Conservation (phyloP, 495 filamentous ascomycete species). For the Parathielavia appendiculata region DNA sequence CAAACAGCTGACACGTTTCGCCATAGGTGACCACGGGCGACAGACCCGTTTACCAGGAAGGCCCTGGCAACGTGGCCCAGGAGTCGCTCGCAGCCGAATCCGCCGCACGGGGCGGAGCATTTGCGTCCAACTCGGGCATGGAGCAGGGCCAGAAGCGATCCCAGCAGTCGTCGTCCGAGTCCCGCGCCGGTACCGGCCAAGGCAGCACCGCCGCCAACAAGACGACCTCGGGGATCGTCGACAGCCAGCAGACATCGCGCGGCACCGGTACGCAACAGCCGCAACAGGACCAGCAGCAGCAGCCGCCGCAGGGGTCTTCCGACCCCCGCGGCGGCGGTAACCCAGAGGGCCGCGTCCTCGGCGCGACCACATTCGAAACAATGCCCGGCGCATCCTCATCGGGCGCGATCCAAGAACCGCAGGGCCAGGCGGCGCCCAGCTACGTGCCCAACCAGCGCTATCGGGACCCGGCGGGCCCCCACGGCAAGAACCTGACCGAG, state of each 20-base stretch:
- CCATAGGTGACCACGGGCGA: slow-evolving; percentile 15
- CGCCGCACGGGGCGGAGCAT: slow-evolving; percentile 20
- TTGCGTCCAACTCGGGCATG: slow-evolving; percentile 24
- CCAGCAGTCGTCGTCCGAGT: slow-evolving; percentile 8
- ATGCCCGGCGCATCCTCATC: no score
- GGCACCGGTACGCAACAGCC: neutral
- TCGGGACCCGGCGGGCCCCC: slow-evolving; percentile 25
- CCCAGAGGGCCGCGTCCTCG: no score
- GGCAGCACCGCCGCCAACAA: neutral
- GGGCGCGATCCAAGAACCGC: neutral
- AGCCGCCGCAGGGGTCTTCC: neutral
- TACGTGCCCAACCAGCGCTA: slow-evolving; percentile 29
- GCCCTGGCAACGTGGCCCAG: slow-evolving; percentile 28
- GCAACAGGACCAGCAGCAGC: neutral
- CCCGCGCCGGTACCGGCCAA: slow-evolving; percentile 3
- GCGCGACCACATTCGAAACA: no score
- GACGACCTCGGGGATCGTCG: neutral
- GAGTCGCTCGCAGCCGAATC: slow-evolving; percentile 41
- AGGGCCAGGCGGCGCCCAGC: slow-evolving; percentile 28
- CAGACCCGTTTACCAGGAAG: slow-evolving; percentile 30
- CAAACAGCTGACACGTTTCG: neutral
- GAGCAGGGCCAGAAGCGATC: slow-evolving; percentile 12
- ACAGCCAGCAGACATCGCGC: slow-evolving; percentile 8
- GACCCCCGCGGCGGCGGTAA: no score
- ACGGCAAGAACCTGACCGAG: slow-evolving; percentile 41